Evolutionary conservation across 73 alveolate species (phyloP).

Genomic region (Loxodes magnus): DNA sequence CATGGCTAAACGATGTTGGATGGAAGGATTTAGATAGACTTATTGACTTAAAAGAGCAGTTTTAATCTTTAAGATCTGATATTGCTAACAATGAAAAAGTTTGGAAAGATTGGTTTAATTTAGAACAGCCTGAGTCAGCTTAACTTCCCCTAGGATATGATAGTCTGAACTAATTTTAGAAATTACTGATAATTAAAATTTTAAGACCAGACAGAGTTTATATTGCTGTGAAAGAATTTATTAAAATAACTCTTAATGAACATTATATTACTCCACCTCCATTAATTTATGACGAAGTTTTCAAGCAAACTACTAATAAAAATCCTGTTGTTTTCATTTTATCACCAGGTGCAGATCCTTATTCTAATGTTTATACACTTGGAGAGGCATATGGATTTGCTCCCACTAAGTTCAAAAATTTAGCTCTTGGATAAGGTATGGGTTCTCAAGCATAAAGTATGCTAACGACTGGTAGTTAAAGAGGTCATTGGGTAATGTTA

Average conservation of each 20-base stretch:
- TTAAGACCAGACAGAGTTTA: conserved; percentile 92
- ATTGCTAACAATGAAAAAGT: conserved; percentile 59
- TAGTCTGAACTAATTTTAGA: conserved; percentile 46
- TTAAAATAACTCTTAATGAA: conserved; percentile 57
- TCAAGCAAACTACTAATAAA: conserved; percentile 84
- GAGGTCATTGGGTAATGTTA: conserved; percentile 96
- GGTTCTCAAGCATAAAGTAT: conserved; percentile 76
- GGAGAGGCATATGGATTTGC: conserved; percentile 93
- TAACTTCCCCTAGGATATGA: conserved; percentile 93
- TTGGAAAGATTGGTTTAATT: conserved; percentile 98
- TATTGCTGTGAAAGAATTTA: conserved; percentile 80
- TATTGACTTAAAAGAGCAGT: conserved; percentile 57
- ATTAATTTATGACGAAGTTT: conserved; percentile 81
- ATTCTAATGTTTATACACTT: conserved; percentile 86
- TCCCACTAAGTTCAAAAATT: conserved; percentile 80
- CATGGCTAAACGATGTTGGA: conserved; percentile 83
- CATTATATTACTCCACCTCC: conserved; percentile 76
- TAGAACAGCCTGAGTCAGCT: conserved; percentile 96
- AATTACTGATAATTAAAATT: conserved; percentile 71
- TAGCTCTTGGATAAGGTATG: conserved; percentile 95
- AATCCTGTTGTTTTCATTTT: conserved; percentile 97
- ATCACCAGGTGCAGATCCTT: conserved; percentile 98
- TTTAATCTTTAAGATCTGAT: conserved; percentile 63
- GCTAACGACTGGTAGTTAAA: conserved; percentile 86
- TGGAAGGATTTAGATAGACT: conserved; percentile 97